phyloP scores from a whole-genome alignment of 495 filamentous ascomycete genomes.

The Pseudotulostoma volvatum region DNA sequence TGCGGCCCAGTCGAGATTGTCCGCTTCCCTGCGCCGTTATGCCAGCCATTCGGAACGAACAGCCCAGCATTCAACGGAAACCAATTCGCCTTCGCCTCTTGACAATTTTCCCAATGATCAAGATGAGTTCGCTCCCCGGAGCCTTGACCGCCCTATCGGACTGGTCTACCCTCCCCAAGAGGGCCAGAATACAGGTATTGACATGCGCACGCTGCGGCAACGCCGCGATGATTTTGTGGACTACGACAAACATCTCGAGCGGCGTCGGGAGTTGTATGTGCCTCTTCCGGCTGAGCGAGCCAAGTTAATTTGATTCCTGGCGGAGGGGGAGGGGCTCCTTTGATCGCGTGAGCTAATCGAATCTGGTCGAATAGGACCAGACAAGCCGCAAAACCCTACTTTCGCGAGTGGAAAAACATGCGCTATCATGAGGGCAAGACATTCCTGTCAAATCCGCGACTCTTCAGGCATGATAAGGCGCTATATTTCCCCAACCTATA shows the following conservation, averaged over 20 bases:
- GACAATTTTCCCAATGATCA: conserved; percentile 31
- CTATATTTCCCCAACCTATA: conserved; percentile 88
- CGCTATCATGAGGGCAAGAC: conserved; percentile 71
- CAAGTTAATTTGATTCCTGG: too few species aligned
- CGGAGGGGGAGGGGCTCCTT: too few species aligned
- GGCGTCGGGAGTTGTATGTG: conserved; percentile 53
- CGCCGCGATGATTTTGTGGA: conserved; percentile 67
- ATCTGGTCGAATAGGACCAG: conserved; percentile 19
- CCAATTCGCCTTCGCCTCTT: conserved; percentile 13
- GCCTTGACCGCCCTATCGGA: conserved; percentile 67
- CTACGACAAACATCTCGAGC: conserved; percentile 64
- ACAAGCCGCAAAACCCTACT: conserved; percentile 66
- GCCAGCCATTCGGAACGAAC: conserved; percentile 7
- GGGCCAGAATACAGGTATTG: conserved; percentile 68
- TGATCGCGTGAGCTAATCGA: too few species aligned
- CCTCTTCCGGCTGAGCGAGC: too few species aligned
- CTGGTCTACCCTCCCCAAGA: conserved; percentile 49
- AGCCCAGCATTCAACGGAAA: conserved; percentile 2
- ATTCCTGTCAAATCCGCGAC: conserved; percentile 58
- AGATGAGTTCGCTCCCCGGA: conserved; percentile 47
- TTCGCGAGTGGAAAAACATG: conserved; percentile 80
- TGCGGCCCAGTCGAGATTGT: conserved; percentile 12
- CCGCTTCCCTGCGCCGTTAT: conserved; percentile 17
- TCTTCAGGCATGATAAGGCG: conserved; percentile 59
- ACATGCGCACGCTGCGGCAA: conserved; percentile 46